Evolutionary conservation across 495 filamentous ascomycete species (phyloP), one percentile per base, ranked within the genome.

Genomic region (Stereocaulon alpinum): DNA sequence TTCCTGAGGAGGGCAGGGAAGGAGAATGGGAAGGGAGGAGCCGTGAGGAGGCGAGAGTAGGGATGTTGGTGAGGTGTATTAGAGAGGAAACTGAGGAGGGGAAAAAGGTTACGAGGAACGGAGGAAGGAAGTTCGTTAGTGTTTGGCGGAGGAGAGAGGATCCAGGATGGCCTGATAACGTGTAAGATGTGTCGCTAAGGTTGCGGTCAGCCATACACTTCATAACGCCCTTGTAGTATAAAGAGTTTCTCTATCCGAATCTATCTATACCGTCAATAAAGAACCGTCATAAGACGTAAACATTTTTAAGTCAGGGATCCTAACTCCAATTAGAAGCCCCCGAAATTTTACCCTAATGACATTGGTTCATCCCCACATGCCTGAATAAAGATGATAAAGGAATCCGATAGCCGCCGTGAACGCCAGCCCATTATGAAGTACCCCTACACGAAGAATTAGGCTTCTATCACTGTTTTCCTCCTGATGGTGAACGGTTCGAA

Each of bases 101-200:
- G 51, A 95, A 95, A 78, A 98, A 98, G 75, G 93, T 98, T 7
- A 82, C 85, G 61, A 82, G 93, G 69, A 93, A 96, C 73, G 82
- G 85, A 45, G 93, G 94, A 0, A 78, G 77, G 61, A 97, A 96
- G 73, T 91, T 85, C 70, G 85, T 96, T 42, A 89, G 88, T 48
- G 82, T 91, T 29, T 98, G 89, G 71, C 78, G 86, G 68, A 81
- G 93, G 62, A 73, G 85, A 68, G 84, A 83, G 66, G 87, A 95
- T 76, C 91, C 89, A 4, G 79, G 79, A 45, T 94, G 87, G 88
- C 67, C 72, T 62, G 62, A 55, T 37, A 6, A 37, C 9, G 34
- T 2, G 1, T 37, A 12, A 37, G 34, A 10, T 37, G 12, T 2
- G 34, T 37, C 34, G 34, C 12, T 12, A 37, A 12, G 7, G 34